Evolutionary conservation across 2,329 filamentous ascomycete genomes (phyloP).

Genomic region (Canariomyces notabilis): DNA sequence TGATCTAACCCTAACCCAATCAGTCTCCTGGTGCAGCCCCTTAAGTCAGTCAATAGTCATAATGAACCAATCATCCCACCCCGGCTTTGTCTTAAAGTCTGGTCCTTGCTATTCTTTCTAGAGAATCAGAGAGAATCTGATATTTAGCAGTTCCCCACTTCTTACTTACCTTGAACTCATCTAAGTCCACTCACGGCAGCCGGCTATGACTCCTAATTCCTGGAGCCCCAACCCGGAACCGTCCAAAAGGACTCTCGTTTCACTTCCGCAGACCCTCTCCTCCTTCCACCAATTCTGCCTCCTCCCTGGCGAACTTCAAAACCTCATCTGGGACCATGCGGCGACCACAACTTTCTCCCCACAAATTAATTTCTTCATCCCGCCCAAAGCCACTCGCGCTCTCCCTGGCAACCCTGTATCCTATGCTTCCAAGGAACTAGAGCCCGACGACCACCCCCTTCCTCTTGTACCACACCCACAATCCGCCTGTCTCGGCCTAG

Average conservation of each 20-base stretch:
- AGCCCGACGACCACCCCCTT: constrained; percentile 11
- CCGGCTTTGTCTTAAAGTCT: background rate
- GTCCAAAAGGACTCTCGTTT: background rate
- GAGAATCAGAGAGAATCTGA: too few species aligned
- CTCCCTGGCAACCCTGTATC: background rate
- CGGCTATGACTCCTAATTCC: too few species aligned
- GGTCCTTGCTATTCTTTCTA: too few species aligned
- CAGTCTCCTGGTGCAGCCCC: background rate
- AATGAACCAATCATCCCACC: background rate
- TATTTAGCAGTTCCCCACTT: too few species aligned
- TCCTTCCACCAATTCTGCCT: constrained; percentile 14
- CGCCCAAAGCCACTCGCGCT: background rate
- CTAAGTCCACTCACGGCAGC: too few species aligned
- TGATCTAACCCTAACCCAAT: too few species aligned
- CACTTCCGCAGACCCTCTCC: background rate
- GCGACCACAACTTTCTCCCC: constrained; percentile 7
- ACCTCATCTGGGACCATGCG: constrained; percentile 20
- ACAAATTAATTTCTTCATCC: constrained; percentile 16
- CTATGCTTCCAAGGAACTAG: background rate
- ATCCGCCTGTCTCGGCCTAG: constrained; percentile 12
- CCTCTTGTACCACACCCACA: constrained; percentile 13
- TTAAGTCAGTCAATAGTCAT: background rate
- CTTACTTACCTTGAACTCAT: too few species aligned
- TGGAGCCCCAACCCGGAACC: background rate
- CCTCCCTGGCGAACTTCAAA: constrained; percentile 17